Conservation (phyloP, 1,284 basidiomycete genomes). For the Trichosporon faecale region DNA sequence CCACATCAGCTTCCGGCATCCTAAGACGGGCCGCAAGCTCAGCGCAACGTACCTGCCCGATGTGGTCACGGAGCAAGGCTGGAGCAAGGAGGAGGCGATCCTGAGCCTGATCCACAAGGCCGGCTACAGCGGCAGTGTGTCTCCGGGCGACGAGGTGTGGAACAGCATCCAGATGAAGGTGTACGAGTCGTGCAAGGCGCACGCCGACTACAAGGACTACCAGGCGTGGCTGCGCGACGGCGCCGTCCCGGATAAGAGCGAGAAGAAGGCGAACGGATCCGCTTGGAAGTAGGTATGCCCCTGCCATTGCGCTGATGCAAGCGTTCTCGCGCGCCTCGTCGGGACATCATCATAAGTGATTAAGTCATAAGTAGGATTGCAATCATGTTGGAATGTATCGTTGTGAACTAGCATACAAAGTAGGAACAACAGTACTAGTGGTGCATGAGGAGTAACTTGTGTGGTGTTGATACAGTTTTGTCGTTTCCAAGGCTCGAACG, state of each 20-base stretch:
- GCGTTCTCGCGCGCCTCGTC: slow-evolving; percentile 13
- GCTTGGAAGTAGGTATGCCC: slow-evolving; percentile 20
- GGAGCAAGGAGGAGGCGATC: slow-evolving; percentile 83
- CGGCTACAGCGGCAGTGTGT: slow-evolving; percentile 74
- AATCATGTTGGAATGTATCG: not conserved
- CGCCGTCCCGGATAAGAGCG: not conserved
- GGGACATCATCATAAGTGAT: not conserved
- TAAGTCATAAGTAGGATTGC: not conserved
- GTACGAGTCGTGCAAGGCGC: slow-evolving; percentile 78
- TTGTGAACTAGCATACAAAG: not conserved
- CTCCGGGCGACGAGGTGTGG: slow-evolving; percentile 65
- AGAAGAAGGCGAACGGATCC: not conserved
- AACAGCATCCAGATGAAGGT: slow-evolving; percentile 71
- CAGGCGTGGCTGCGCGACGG: slow-evolving; percentile 11
- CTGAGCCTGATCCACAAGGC: slow-evolving; percentile 90
- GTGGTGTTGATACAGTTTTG: not conserved
- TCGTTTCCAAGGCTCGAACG: not conserved
- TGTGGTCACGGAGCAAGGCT: slow-evolving; percentile 86
- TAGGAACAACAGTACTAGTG: not conserved
- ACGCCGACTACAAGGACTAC: slow-evolving; percentile 73
- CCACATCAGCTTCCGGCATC: slow-evolving; percentile 79
- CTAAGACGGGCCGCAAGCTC: slow-evolving; percentile 60
- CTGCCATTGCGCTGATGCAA: slow-evolving; percentile 9
- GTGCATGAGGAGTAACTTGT: not conserved
- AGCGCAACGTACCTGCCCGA: slow-evolving; percentile 94